These are phyloP conservation scores for sunflower (Helianthus annuus) DNA, from an alignment of 129 eudicot species.

Conservation along the genomic window DNA sequence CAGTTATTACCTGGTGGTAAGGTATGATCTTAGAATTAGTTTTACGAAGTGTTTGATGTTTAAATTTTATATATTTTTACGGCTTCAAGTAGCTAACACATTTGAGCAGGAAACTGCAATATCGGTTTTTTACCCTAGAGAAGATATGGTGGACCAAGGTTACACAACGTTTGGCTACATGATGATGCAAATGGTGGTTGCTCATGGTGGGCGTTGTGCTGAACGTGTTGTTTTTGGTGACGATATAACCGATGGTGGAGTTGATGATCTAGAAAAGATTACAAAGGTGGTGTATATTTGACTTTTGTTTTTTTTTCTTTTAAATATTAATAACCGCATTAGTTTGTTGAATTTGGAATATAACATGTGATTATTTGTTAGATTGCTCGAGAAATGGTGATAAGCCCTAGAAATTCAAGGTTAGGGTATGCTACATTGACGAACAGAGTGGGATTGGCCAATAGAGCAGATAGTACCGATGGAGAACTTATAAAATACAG, in stretches of 20 bases:
- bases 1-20: conserved; percentile 98
- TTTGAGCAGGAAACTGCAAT: conserved; percentile 87
- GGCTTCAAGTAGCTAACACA: conserved; percentile 4
- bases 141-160: conserved; percentile 80
- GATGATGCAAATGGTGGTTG: conserved; percentile 99
- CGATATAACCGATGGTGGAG: conserved; percentile 92
- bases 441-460: conserved; percentile 60
- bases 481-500: conserved; percentile 73
- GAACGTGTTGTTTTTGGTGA: conserved; percentile 88
- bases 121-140: conserved; percentile 92
- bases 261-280: conserved; percentile 78
- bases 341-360: no score
- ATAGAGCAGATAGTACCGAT: conserved; percentile 64
- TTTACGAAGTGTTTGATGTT: background rate
- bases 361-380: conserved; percentile 28
- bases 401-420: conserved; percentile 87
- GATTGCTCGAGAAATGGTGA: conserved; percentile 98
- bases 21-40: conserved; percentile 38
- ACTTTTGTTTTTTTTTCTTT: background rate
- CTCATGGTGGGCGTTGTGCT: conserved; percentile 99
- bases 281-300: conserved; percentile 56
- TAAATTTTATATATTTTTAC: conserved; percentile 12
- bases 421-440: conserved; percentile 86
- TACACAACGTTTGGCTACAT: conserved; percentile 91
- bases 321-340: background rate